Base-by-base conservation (phyloP, 2,329 filamentous ascomycete species). In the Septoria linicola region DNA sequence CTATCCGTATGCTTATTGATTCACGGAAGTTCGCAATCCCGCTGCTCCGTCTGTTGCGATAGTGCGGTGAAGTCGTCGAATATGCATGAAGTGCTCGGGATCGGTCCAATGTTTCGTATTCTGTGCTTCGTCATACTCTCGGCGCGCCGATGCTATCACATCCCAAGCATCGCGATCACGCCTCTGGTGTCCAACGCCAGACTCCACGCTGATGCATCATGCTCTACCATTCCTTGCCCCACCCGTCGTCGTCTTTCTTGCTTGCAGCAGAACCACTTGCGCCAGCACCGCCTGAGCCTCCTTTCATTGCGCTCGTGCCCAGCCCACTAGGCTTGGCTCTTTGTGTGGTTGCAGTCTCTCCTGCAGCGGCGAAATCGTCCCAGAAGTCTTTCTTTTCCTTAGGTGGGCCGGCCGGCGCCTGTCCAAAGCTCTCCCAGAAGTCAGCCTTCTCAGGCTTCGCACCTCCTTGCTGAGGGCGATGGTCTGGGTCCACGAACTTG, bases 361-460 rank as follows among this genome's bases (percentile, higher is more conserved):
- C 67, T 8, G 64, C 66, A 14, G 65, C 64, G 11, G 72, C 64
- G 59, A 76, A 76, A 41, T 73, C 72, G 57, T 77, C 72, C 75
- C 76, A 77, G 53, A 78, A 77, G 52, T 73, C 73, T 60, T 72
- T 85, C 80, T 76, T 76, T 36, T 77, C 74, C 41, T 68, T 68
- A 4, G 67, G 59, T 4, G 73, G 74, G 0, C 74, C 74, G 21
- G 66, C 65, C 0, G 83, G 85, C 20, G 85, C 70, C 21, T 80
- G 82, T 0, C 89, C 85, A 71, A 97, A 96, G 61, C 87, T 86
- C 68, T 96, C 91, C 91, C 91, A 96, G 72, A 96, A 96, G 60
- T 88, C 86, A 67, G 86, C 86, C 71, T 85, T 87, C 54, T 84
- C 81, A 6, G 80, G 80, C 76, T 68, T 65, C 21, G 66, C 64